These are phyloP conservation scores for Candida cerambycidarum DNA, from an alignment of 805 yeast species.

Conservation along the genomic window DNA sequence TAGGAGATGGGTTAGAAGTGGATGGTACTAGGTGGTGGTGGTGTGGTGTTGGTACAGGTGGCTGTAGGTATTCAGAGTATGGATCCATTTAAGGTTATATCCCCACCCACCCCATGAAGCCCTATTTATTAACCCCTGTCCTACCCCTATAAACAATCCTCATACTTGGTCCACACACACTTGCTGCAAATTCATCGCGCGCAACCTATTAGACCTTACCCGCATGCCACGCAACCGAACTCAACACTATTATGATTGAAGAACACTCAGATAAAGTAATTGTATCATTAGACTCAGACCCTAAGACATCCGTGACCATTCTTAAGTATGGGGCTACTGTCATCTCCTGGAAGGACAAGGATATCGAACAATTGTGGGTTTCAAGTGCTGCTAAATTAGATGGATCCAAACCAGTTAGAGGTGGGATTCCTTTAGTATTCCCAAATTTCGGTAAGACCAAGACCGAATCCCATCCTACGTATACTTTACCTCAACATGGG, in stretches of 20 bases:
- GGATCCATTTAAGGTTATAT: too few relatives aligned
- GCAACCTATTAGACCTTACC: not conserved
- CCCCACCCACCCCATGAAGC: too few relatives aligned
- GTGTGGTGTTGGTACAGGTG: too few relatives aligned
- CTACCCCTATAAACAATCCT: too few relatives aligned
- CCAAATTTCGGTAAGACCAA: conserved; percentile 83
- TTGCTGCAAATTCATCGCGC: not conserved
- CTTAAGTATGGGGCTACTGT: conserved; percentile 89
- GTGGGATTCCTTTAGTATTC: conserved; percentile 95
- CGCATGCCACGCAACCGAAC: too few relatives aligned
- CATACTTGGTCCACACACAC: not conserved
- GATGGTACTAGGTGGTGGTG: not conserved
- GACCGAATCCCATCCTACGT: conserved; percentile 53
- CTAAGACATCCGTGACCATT: conserved; percentile 59
- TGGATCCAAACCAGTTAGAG: conserved; percentile 92
- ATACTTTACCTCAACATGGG: conserved; percentile 89
- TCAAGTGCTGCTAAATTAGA: conserved; percentile 78
- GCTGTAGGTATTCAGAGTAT: too few relatives aligned
- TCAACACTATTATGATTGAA: conserved; percentile 52
- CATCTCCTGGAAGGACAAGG: conserved; percentile 70
- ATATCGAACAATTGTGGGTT: conserved; percentile 82
- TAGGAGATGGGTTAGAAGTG: not conserved
- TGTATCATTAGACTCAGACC: conserved; percentile 53
- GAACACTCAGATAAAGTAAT: conserved; percentile 63
- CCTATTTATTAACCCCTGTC: too few relatives aligned